These are phyloP conservation scores for Miamiensis avidus DNA, from an alignment of 169 alveolate genomes.

Conservation along the genomic window DNA sequence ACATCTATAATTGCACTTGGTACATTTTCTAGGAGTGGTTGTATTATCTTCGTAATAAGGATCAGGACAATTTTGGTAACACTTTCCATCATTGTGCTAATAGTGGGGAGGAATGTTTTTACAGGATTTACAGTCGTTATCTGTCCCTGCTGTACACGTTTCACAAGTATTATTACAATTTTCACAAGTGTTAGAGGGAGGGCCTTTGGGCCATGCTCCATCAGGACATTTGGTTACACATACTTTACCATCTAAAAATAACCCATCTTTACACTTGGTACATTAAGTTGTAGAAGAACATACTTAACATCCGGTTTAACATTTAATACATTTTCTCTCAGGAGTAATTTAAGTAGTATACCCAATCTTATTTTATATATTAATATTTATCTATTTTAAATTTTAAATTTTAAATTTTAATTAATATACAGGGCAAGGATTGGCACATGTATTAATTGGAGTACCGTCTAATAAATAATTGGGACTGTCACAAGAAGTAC, in stretches of 20 bases:
- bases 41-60: not conserved
- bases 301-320: not conserved
- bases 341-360: not conserved
- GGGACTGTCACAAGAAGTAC: not conserved
- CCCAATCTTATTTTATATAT: not conserved
- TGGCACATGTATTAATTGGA: not conserved
- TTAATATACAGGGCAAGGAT: not conserved
- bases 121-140: not conserved
- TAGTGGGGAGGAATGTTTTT: not conserved
- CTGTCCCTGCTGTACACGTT: not conserved
- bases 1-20: too few species aligned
- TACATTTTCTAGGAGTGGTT: not conserved
- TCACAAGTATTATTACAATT: not conserved
- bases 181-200: not conserved
- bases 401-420: too few species aligned
- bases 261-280: not conserved
- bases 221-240: not conserved
- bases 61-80: not conserved
- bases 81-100: not conserved
- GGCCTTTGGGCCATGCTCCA: not conserved
- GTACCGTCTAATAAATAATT: not conserved
- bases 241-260: not conserved
- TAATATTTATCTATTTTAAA: too few species aligned
- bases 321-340: not conserved
- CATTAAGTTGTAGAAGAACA: not conserved